Conservation (phyloP, 257 asterid genomes). For the Ilex asprella region DNA sequence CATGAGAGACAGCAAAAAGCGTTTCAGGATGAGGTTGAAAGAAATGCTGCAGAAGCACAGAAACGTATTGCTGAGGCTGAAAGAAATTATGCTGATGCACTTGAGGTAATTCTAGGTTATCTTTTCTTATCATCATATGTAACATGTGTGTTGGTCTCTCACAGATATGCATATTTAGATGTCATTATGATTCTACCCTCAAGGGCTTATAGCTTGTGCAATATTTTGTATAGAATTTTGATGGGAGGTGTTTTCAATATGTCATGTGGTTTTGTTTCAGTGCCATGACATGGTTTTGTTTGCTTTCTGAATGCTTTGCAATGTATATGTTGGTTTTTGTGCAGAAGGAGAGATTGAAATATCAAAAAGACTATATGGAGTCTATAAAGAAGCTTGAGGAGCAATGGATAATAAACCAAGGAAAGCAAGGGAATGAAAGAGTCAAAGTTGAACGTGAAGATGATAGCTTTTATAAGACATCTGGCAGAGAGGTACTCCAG, state of each 20-base stretch:
- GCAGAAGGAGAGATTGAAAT: constrained; percentile 56
- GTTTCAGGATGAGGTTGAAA: constrained; percentile 60
- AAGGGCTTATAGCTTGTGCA: no score
- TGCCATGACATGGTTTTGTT: constrained; percentile 7
- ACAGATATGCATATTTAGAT: no score
- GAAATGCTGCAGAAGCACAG: constrained; percentile 61
- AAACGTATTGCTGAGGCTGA: constrained; percentile 56
- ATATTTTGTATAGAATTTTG: no score
- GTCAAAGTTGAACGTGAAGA: constrained; percentile 28
- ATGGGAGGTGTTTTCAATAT: no score
- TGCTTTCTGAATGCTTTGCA: background rate
- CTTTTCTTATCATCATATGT: background rate
- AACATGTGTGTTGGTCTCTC: background rate
- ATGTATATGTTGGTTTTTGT: constrained; percentile 7
- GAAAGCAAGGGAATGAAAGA: constrained; percentile 35
- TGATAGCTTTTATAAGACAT: constrained; percentile 24
- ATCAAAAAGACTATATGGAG: constrained; percentile 44
- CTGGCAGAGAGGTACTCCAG: constrained; percentile 25
- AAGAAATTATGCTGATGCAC: constrained; percentile 44
- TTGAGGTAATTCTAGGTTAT: constrained; percentile 45
- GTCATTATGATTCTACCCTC: no score
- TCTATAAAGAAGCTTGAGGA: constrained; percentile 53
- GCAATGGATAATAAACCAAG: constrained; percentile 41
- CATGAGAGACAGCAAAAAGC: constrained; percentile 75
- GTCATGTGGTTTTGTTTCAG: background rate